Conservation (phyloP, 306 rosid genomes). For the Dryas drummondii region DNA sequence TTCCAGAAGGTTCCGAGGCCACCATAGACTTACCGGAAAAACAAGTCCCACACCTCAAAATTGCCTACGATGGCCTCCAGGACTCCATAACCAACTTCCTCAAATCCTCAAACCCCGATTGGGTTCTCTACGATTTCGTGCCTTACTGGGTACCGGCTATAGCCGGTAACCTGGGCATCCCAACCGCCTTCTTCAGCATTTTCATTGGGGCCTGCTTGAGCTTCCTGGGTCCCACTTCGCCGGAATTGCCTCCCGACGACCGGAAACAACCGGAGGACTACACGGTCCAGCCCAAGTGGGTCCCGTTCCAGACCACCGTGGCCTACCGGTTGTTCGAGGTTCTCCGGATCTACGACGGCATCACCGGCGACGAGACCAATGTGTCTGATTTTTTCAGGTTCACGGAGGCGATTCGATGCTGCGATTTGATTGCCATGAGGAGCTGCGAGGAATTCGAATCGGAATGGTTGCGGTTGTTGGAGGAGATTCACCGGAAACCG, state of each 20-base stretch:
- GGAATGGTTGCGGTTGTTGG: conserved; percentile 20
- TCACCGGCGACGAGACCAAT: neutral
- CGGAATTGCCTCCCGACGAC: neutral
- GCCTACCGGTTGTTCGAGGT: conserved; percentile 33
- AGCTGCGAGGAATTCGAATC: conserved; percentile 14
- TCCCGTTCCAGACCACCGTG: conserved; percentile 27
- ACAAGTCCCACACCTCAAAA: conserved; percentile 37
- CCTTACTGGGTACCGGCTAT: conserved; percentile 30
- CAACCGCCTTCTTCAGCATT: conserved; percentile 29
- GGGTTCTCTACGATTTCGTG: conserved; percentile 40
- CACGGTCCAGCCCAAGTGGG: conserved; percentile 32
- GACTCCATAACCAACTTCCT: conserved; percentile 29
- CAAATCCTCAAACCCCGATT: conserved; percentile 33
- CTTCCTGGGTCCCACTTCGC: neutral
- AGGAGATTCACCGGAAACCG: neutral
- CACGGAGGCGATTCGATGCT: neutral
- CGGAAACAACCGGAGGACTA: conserved; percentile 28
- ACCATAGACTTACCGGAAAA: conserved; percentile 39
- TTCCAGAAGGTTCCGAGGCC: conserved; percentile 49
- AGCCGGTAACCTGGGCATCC: conserved; percentile 29
- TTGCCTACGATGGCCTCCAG: conserved; percentile 37
- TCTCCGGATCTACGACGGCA: neutral
- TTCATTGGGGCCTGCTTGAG: neutral
- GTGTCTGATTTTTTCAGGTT: neutral
- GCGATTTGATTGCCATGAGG: conserved; percentile 19